A percentile compares a stretch with the other conserved stretches of the same genome.
Evolutionary conservation across 139 green algal genomes (phyloP).

Genomic region (Haematococcus sp.): DNA sequence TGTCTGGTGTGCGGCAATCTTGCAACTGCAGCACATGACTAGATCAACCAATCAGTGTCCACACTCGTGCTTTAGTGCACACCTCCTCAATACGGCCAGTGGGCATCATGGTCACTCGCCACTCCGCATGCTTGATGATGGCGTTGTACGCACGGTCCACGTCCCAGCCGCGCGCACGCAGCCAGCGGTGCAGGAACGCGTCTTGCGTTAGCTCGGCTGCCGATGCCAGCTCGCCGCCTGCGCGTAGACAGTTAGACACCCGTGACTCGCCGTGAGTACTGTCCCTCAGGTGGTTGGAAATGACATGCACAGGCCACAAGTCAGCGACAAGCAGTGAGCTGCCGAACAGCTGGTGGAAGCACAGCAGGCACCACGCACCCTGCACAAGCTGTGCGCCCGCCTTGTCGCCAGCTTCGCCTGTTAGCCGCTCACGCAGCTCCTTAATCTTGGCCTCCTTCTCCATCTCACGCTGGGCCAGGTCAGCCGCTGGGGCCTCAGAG

Average conservation of each 20-base stretch:
- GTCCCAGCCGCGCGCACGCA: constrained; percentile 30
- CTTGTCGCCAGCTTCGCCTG: not conserved
- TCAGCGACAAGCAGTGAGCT: constrained; percentile 1
- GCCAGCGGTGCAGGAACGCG: constrained; percentile 35
- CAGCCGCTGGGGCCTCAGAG: not conserved
- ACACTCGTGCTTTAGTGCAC: no score
- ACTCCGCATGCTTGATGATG: constrained; percentile 31
- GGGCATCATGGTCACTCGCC: constrained; percentile 27
- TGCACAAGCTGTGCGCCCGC: constrained; percentile 20
- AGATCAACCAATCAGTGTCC: no score
- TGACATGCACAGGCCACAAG: no score
- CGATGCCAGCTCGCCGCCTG: constrained; percentile 32
- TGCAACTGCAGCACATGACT: no score
- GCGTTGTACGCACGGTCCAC: constrained; percentile 13
- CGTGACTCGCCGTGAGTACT: not conserved
- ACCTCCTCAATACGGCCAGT: constrained; percentile 19
- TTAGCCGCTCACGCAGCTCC: constrained; percentile 5
- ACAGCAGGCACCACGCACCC: constrained; percentile 3
- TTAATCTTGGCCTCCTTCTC: constrained; percentile 9
- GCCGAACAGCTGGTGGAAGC: not conserved
- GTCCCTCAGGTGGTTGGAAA: not conserved
- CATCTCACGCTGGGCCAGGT: not conserved
- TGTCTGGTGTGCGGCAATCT: no score
- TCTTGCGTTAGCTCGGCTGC: constrained; percentile 20
- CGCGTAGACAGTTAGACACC: not conserved